Conservation (phyloP, 2,329 filamentous ascomycete species). For the Canariomyces notabilis region DNA sequence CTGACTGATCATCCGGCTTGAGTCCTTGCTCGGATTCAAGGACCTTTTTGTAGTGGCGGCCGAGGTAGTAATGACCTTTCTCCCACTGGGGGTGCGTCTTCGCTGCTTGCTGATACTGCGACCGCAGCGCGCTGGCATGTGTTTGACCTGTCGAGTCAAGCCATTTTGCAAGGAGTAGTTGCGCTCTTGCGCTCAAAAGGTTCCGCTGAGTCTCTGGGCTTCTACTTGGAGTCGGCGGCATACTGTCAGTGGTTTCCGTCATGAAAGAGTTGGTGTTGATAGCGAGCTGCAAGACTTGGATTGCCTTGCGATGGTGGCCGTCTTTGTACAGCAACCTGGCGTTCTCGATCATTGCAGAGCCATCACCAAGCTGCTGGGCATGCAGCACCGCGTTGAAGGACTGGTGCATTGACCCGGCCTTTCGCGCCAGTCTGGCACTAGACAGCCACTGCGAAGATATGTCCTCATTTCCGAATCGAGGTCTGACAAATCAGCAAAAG, state of each 20-base stretch:
- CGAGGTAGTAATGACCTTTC: slow-evolving; percentile 94
- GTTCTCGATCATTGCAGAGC: slow-evolving; percentile 88
- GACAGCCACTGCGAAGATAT: slow-evolving; percentile 81
- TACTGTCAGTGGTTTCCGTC: slow-evolving; percentile 30
- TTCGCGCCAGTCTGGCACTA: slow-evolving; percentile 79
- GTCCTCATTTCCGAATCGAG: slow-evolving; percentile 63
- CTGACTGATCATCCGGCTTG: slow-evolving; percentile 69
- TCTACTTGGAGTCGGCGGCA: slow-evolving; percentile 33
- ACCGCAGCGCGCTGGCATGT: slow-evolving; percentile 70
- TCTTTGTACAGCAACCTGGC: slow-evolving; percentile 90
- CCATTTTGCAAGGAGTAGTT: slow-evolving; percentile 93
- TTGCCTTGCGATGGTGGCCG: slow-evolving; percentile 88
- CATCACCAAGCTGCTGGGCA: slow-evolving; percentile 77
- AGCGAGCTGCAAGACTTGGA: slow-evolving; percentile 81
- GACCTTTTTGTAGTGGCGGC: slow-evolving; percentile 95
- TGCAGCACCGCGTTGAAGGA: slow-evolving; percentile 93
- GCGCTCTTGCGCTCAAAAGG: slow-evolving; percentile 67
- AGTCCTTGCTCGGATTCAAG: slow-evolving; percentile 82
- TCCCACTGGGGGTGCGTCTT: slow-evolving; percentile 73
- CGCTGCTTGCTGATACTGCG: slow-evolving; percentile 79
- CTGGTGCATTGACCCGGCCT: slow-evolving; percentile 75
- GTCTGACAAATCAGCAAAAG: slow-evolving; percentile 36
- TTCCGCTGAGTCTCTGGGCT: slow-evolving; percentile 47
- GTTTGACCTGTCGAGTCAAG: slow-evolving; percentile 92
- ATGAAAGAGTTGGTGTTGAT: slow-evolving; percentile 75